Percentiles rank a stretch among this genome's conserved stretches.
phyloP scores from a whole-genome alignment of 192 early-diverging fungal genomes.

The Podila minutissima region DNA sequence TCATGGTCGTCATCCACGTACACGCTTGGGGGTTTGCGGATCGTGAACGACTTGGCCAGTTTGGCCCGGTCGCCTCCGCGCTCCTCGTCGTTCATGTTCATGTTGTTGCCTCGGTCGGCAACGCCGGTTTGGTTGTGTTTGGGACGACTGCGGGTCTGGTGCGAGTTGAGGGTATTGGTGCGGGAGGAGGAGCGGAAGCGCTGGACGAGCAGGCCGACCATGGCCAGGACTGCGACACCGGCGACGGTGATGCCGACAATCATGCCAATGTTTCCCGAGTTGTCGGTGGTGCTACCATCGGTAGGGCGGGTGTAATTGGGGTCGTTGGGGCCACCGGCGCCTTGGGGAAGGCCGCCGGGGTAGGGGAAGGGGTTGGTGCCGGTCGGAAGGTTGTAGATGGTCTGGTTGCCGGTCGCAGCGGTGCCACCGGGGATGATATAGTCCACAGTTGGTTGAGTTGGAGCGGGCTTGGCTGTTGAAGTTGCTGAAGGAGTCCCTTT shows the following conservation, averaged over 20 bases:
- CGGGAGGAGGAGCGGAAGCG: constrained; percentile 19
- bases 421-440: background rate
- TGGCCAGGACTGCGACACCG: constrained; percentile 27
- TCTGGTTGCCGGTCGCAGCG: background rate
- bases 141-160: constrained; percentile 27
- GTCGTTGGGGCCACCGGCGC: constrained; percentile 25
- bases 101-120: background rate
- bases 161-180: constrained; percentile 34
- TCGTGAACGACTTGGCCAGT: constrained; percentile 47
- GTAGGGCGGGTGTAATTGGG: constrained; percentile 19
- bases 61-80: constrained; percentile 31
- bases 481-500: background rate
- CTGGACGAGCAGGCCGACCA: constrained; percentile 32
- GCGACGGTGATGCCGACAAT: constrained; percentile 38
- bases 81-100: constrained; percentile 12
- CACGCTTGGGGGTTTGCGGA: constrained; percentile 35
- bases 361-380: constrained; percentile 18
- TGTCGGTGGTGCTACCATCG: background rate
- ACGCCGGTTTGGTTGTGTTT: constrained; percentile 11
- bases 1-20: constrained; percentile 45
- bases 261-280: constrained; percentile 16
- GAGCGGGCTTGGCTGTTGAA: background rate
- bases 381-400: constrained; percentile 27
- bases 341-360: background rate
- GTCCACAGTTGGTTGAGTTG: background rate